Evolutionary conservation across 1,284 basidiomycete genomes (phyloP), one percentile per base, ranked within the genome.

Genomic region (Ganoderma multipileum): DNA sequence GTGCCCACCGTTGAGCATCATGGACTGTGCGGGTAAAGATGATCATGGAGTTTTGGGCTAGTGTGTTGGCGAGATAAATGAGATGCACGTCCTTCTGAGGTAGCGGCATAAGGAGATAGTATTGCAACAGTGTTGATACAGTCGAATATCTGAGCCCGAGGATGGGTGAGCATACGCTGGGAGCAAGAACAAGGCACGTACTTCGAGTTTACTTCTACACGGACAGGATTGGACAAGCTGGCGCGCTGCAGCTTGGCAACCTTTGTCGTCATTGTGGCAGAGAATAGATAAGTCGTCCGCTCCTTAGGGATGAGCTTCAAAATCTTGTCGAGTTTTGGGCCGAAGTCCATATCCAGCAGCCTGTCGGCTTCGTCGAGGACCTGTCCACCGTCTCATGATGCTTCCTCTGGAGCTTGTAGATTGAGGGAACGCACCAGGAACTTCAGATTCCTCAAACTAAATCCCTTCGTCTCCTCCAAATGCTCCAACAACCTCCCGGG

Each of bases 201-300:
- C 94, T 98, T 99, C 75, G 94, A 89, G 47, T 91, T 95, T 1
- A 98, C 96, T 81, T 99, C 96, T 8, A 99, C 91, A 72, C 95
- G 89, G n/a, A 98, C 90, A 8, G 98, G 98, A 79, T 98, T 98
- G 64, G 90, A 89, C 76, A 99, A 85, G 84, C 94, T 96, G n/a
- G 98, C 97, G 66, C 98, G 85, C 80, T 99, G 97, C 9, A 99
- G 85, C 81, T 99, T 99, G 30, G 95, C 96, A 12, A 99, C 96
- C 81, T 99, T 99, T 28, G 96, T 98, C 2, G 97, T 98, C 97
- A 99, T 99, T n/a, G 98, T 99, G 0, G 98, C 98, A 18, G 96
- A 98, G 85, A 98, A 99, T 1, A 99, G 87, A 80, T 97, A 99
- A 0, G 98, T 99, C 42, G 92, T 94, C 26, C 98, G 89, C 77